Conservation (phyloP, 1,284 basidiomycete species). For the Trametes polyzona region DNA sequence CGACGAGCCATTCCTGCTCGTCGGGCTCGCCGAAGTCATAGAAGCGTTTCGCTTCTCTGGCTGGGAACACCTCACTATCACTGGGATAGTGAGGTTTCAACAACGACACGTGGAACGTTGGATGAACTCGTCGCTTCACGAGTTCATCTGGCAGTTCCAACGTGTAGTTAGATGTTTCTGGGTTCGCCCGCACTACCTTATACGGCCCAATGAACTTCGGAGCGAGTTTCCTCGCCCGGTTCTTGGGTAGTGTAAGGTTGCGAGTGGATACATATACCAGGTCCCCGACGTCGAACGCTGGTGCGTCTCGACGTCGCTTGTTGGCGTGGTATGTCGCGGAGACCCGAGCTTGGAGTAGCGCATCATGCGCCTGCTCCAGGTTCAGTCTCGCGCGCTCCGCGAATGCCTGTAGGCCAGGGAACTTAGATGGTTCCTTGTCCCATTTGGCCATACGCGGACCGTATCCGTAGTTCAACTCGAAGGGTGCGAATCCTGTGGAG, state of each 20-base stretch:
- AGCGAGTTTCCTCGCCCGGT: slow-evolving; percentile 34
- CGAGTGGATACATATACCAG: slow-evolving; percentile 13
- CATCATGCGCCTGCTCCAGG: background rate
- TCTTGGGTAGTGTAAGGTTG: slow-evolving; percentile 40
- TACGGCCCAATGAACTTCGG: slow-evolving; percentile 41
- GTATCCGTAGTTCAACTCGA: background rate
- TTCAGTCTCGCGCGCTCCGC: background rate
- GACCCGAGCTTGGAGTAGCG: background rate
- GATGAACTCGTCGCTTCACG: slow-evolving; percentile 26
- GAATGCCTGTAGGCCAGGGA: background rate
- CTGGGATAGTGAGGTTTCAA: slow-evolving; percentile 29
- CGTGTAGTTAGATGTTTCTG: slow-evolving; percentile 27
- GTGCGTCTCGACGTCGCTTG: background rate
- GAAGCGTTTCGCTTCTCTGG: slow-evolving; percentile 16
- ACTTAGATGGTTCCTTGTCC: background rate
- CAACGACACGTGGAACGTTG: slow-evolving; percentile 32
- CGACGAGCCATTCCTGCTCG: slow-evolving; percentile 29
- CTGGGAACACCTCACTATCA: slow-evolving; percentile 30
- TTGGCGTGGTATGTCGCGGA: background rate
- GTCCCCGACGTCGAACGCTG: slow-evolving; percentile 23
- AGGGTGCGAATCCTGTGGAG: background rate
- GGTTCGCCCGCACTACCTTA: slow-evolving; percentile 20
- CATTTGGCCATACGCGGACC: background rate
- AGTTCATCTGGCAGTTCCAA: slow-evolving; percentile 34
- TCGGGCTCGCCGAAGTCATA: slow-evolving; percentile 32